Base-by-base conservation (phyloP, 2,329 filamentous ascomycete genomes). In the Polytolypa hystricis region DNA sequence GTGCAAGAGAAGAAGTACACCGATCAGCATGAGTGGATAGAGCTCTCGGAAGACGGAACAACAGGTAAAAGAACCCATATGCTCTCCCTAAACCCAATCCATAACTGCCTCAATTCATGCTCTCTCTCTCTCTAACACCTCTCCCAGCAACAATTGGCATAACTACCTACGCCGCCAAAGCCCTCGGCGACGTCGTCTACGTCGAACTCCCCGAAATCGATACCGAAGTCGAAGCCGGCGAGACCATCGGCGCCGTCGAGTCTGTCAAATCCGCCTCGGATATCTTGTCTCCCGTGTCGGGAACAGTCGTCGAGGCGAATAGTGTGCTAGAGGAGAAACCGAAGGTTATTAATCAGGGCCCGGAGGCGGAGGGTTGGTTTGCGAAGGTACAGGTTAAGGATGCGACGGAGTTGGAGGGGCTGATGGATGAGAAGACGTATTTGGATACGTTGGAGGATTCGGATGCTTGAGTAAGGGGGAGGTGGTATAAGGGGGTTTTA, bases 241-340 rank as follows among this genome's bases (percentile, higher is more conserved):
- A 96, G 56, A 72, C 81, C 46, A 82, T 96, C 49, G 91, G 91
- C 48, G 86, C 89, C 42, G 89, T 98, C 51, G 91, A 98, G 70
- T 95, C 86, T 2, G 91, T 98, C 62, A 98, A 98, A 73, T 91
- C 82, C 44, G 91, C 91, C n/a, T 89, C 84, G 45, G 91, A 98
- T 60, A 94, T 98, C 69, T 81, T 94, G 66, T 79, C 85, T 10
- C 91, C 91, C 12, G 74, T 95, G 47, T 66, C 72, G 35, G 89
- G 89, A 56, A 81, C 67, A 49, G 76, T 98, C 42, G 71, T 75
- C 25, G 74, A 81, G 54, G 70, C 79, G 52, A 98, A 98, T 67
- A 55, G 56, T 8, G 56, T 69, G 42, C 73, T 98, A 43, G 83
- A 93, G 61, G 81, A 91, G 61, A 87, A 82, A 68, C 89, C 91